phyloP scores from a whole-genome alignment of 78 protist genomes.

The Pelomyxa schiedti region DNA sequence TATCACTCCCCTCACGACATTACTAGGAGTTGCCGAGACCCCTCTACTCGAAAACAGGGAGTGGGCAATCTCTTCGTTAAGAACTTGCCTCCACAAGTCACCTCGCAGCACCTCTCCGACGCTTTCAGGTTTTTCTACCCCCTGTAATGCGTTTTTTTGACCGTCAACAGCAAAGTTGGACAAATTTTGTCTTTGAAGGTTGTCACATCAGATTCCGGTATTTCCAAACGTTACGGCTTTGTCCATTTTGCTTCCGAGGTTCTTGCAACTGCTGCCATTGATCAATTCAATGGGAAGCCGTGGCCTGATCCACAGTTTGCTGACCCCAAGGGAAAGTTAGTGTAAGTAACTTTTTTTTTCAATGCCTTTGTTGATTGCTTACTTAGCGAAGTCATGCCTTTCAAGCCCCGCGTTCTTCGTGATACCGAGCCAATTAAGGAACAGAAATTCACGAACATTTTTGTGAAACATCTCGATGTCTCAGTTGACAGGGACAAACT shows the following conservation, averaged over 20 bases:
- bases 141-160: neutral
- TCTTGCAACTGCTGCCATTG: constrained; percentile 74
- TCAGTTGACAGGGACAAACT: constrained; percentile 45
- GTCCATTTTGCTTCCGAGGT: constrained; percentile 86
- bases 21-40: constrained; percentile 93
- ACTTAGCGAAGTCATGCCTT: constrained; percentile 73
- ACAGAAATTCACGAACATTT: constrained; percentile 80
- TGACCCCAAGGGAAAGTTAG: constrained; percentile 65
- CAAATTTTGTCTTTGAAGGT: constrained; percentile 73
- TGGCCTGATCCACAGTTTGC: too few species aligned
- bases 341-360: constrained; percentile 11
- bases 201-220: constrained; percentile 45
- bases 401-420: constrained; percentile 61
- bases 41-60: constrained; percentile 84
- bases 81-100: constrained; percentile 78
- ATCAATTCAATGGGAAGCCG: constrained; percentile 81
- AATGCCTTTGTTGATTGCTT: neutral
- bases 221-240: constrained; percentile 85
- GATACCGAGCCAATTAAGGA: neutral
- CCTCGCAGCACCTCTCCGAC: constrained; percentile 79
- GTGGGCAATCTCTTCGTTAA: constrained; percentile 95
- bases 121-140: constrained; percentile 49
- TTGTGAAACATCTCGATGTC: constrained; percentile 75
- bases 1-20: too few species aligned
- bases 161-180: constrained; percentile 60